Conservation (phyloP, 495 filamentous ascomycete species). For the Podospora australis region DNA sequence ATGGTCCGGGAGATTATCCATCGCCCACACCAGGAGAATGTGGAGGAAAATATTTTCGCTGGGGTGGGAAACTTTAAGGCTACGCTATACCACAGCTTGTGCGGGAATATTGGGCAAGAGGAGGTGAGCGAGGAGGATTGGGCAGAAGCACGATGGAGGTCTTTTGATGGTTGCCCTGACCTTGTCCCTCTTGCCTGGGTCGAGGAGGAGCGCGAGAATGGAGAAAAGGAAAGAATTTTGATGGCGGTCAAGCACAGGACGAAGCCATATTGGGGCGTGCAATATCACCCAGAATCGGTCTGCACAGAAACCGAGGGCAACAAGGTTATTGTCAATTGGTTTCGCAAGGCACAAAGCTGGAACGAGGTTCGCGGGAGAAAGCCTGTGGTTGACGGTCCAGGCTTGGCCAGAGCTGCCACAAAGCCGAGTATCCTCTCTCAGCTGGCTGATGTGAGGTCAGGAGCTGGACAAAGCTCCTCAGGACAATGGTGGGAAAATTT, state of each 20-base stretch:
- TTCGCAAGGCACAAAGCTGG: conserved; percentile 52
- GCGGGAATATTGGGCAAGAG: conserved; percentile 52
- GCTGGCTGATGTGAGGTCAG: conserved; percentile 4
- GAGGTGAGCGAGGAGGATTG: conserved; percentile 26
- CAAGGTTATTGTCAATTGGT: conserved; percentile 71
- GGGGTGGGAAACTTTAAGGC: conserved; percentile 55
- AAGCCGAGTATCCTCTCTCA: conserved; percentile 22
- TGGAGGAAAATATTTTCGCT: conserved; percentile 35
- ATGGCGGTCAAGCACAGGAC: conserved; percentile 66
- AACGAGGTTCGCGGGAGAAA: conserved; percentile 27
- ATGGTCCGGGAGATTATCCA: conserved; percentile 62
- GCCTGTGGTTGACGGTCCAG: conserved; percentile 14
- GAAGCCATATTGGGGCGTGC: conserved; percentile 84
- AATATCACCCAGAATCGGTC: conserved; percentile 93
- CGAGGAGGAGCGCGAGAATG: conserved; percentile 36
- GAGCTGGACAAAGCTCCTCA: not conserved
- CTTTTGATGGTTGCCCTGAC: conserved; percentile 23
- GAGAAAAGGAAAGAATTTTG: conserved; percentile 52
- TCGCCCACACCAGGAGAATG: conserved; percentile 20
- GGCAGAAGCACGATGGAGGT: conserved; percentile 26
- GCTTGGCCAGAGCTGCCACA: conserved; percentile 20
- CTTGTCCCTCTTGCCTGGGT: conserved; percentile 64
- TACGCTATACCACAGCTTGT: conserved; percentile 84
- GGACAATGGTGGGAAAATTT: conserved; percentile 23
- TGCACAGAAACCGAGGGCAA: conserved; percentile 69